Percentiles rank a stretch among this genome's conserved stretches.
These are phyloP conservation scores for Talaromyces ruber DNA, from an alignment of 495 filamentous ascomycete species.

Conservation along the genomic window DNA sequence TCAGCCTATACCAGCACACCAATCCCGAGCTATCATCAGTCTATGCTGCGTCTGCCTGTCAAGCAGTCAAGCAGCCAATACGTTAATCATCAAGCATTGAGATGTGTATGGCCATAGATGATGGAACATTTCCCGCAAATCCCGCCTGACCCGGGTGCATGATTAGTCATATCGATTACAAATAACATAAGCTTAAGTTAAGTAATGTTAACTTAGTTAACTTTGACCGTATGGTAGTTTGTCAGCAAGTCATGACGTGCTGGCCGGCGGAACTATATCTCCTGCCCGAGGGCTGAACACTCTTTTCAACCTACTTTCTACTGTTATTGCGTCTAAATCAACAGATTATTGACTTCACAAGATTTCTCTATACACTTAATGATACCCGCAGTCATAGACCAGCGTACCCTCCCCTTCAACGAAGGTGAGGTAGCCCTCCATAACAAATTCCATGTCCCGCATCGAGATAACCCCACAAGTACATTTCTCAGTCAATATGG, in stretches of 20 bases:
- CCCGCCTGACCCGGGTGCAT: background rate
- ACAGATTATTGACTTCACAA: background rate
- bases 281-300: background rate
- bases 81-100: too few species aligned
- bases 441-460: slow-evolving; percentile 32
- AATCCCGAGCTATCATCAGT: too few species aligned
- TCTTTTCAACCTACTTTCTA: background rate
- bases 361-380: background rate
- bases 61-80: too few species aligned
- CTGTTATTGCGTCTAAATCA: background rate
- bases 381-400: slow-evolving; percentile 34
- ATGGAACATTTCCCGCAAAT: too few species aligned
- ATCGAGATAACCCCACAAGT: slow-evolving; percentile 52
- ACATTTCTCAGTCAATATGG: slow-evolving; percentile 45
- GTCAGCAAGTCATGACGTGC: background rate
- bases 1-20: too few species aligned
- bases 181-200: too few species aligned
- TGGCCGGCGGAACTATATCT: background rate
- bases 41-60: too few species aligned
- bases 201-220: too few species aligned
- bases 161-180: background rate
- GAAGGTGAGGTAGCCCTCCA: slow-evolving; percentile 46
- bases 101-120: too few species aligned
- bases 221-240: background rate
- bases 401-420: slow-evolving; percentile 32